phyloP scores from a whole-genome alignment of 306 rosid genomes.

The apple (Malus domestica) region DNA sequence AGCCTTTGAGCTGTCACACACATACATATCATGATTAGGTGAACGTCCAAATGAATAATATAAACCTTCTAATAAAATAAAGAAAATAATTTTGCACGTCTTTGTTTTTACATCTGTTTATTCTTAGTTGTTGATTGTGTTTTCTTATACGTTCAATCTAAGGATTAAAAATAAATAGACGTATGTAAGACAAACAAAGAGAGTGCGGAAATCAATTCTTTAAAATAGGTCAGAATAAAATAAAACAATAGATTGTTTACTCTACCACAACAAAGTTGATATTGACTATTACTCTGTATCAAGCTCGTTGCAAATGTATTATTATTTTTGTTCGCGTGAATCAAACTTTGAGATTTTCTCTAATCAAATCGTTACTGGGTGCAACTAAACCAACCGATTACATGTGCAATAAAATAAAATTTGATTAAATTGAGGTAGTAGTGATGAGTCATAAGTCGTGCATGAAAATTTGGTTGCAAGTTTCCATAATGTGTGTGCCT shows the following conservation, averaged over 20 bases:
- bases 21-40: neutral
- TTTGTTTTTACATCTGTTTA: neutral
- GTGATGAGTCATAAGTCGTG: conserved; percentile 1
- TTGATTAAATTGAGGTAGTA: neutral
- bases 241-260: no score
- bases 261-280: no score
- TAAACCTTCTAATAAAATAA: neutral
- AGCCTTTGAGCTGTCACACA: neutral
- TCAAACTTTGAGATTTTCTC: no score
- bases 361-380: no score
- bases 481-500: conserved; percentile 39
- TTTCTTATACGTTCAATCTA: no score
- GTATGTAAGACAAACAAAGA: no score
- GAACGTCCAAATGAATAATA: neutral
- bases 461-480: conserved; percentile 24
- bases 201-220: no score
- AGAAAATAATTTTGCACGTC: neutral
- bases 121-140: neutral
- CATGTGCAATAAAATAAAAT: neutral
- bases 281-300: no score
- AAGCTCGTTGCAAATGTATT: no score
- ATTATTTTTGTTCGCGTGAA: no score
- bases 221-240: no score
- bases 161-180: no score
- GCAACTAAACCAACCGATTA: neutral